These are phyloP conservation scores for Cetraspora pellucida DNA, from an alignment of 192 early-diverging fungal genomes.

Conservation along the genomic window DNA sequence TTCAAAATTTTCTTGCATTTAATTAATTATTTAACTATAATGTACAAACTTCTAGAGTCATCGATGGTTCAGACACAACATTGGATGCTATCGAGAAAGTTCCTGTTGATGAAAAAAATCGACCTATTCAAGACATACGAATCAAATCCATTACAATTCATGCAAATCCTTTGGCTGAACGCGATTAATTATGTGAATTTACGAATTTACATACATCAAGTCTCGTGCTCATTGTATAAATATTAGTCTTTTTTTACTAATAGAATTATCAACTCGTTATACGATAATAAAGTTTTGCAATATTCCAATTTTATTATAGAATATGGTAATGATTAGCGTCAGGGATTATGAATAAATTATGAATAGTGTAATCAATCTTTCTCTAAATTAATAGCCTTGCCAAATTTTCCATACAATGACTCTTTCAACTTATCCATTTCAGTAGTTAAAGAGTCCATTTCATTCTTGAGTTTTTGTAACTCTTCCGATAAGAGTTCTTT, in stretches of 20 bases:
- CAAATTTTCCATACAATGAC: constrained; percentile 88
- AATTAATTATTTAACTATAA: not conserved
- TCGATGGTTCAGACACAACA: constrained; percentile 82
- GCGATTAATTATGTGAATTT: constrained; percentile 31
- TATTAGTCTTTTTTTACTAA: no score
- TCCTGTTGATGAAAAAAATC: constrained; percentile 79
- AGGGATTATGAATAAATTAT: no score
- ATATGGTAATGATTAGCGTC: no score
- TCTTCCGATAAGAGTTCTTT: constrained; percentile 5
- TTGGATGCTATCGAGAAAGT: constrained; percentile 86
- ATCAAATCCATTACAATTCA: constrained; percentile 83
- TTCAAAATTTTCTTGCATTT: not conserved
- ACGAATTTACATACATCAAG: not conserved
- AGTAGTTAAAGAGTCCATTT: not conserved
- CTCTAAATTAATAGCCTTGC: constrained; percentile 94
- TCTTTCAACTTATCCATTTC: constrained; percentile 66
- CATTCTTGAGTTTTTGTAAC: not conserved
- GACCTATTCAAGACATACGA: constrained; percentile 77
- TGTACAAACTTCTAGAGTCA: constrained; percentile 54
- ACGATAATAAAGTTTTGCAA: no score
- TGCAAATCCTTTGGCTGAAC: constrained; percentile 92
- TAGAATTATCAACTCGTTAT: no score
- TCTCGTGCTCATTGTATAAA: not conserved
- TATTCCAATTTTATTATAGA: no score
- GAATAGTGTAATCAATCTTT: no score